These are phyloP conservation scores for Phaffia tasmanica DNA, from an alignment of 768 basidiomycete species.

Conservation along the genomic window DNA sequence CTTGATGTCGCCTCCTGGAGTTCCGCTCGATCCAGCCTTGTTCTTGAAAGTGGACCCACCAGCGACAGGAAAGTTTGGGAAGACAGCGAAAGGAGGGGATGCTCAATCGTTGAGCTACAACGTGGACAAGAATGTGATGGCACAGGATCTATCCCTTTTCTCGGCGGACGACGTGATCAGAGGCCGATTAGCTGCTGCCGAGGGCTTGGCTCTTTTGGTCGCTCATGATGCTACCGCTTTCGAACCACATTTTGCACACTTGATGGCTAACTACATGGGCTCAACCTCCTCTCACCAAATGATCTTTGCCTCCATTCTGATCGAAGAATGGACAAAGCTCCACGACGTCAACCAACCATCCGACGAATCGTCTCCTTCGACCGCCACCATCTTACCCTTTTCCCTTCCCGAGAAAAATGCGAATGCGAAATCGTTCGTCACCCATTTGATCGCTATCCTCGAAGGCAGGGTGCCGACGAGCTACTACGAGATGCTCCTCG, in stretches of 20 bases:
- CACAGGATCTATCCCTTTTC: slow-evolving; percentile 77
- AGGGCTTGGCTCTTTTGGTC: slow-evolving; percentile 52
- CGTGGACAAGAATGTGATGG: slow-evolving; percentile 90
- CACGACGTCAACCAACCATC: not conserved
- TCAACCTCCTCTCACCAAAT: slow-evolving; percentile 88
- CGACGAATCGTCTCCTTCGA: not conserved
- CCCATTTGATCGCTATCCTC: slow-evolving; percentile 59
- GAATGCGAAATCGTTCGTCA: slow-evolving; percentile 56
- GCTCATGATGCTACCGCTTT: slow-evolving; percentile 42
- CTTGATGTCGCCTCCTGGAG: slow-evolving; percentile 46
- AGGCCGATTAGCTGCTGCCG: slow-evolving; percentile 65
- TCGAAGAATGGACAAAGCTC: slow-evolving; percentile 77
- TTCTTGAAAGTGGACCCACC: slow-evolving; percentile 44
- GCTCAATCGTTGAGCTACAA: slow-evolving; percentile 61
- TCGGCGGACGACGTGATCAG: slow-evolving; percentile 62
- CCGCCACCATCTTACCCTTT: not conserved
- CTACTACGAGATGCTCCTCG: slow-evolving; percentile 82
- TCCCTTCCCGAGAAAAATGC: slow-evolving; percentile 50
- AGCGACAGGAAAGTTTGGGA: slow-evolving; percentile 13
- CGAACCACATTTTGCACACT: slow-evolving; percentile 51
- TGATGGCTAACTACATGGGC: slow-evolving; percentile 65
- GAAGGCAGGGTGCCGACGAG: slow-evolving; percentile 63
- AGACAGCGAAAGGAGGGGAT: slow-evolving; percentile 17
- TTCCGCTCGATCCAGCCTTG: slow-evolving; percentile 54
- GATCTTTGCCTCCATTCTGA: slow-evolving; percentile 67